A percentile compares a stretch with the other conserved stretches of the same genome.
These are phyloP conservation scores for Fusarium sacchari DNA, from an alignment of 2,329 filamentous ascomycete species.

Conservation along the genomic window DNA sequence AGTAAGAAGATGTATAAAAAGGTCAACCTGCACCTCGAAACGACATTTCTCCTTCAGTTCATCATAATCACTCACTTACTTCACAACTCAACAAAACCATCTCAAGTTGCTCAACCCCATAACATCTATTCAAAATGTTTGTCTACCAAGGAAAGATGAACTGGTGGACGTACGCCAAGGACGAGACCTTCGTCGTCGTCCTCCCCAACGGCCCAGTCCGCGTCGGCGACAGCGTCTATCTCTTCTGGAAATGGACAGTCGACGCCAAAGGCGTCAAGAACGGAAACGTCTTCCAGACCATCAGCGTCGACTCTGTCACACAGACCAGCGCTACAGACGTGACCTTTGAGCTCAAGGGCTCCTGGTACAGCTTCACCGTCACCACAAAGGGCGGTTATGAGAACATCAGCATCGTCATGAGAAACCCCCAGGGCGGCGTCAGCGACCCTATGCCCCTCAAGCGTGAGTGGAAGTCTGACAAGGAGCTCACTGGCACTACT, in stretches of 20 bases:
- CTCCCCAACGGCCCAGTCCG: conserved; percentile 31
- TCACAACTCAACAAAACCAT: not conserved
- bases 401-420: conserved; percentile 22
- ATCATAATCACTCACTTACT: not conserved
- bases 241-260: conserved; percentile 35
- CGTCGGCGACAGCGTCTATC: conserved; percentile 32
- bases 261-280: conserved; percentile 24
- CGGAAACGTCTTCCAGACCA: conserved; percentile 26
- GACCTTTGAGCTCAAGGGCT: conserved; percentile 8
- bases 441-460: not conserved
- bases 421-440: not conserved
- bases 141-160: conserved; percentile 36
- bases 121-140: conserved; percentile 15
- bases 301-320: conserved; percentile 1
- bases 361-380: conserved; percentile 16
- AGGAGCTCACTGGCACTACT: not conserved
- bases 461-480: conserved; percentile 21
- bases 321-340: conserved; percentile 4
- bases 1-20: not conserved
- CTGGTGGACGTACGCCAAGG: conserved; percentile 24
- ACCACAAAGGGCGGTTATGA: conserved; percentile 20
- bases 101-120: no score
- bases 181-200: conserved; percentile 33
- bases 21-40: not conserved
- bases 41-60: not conserved